phyloP scores from a whole-genome alignment of 345 rosid genomes.

The Eucalyptus erythrocorys region DNA sequence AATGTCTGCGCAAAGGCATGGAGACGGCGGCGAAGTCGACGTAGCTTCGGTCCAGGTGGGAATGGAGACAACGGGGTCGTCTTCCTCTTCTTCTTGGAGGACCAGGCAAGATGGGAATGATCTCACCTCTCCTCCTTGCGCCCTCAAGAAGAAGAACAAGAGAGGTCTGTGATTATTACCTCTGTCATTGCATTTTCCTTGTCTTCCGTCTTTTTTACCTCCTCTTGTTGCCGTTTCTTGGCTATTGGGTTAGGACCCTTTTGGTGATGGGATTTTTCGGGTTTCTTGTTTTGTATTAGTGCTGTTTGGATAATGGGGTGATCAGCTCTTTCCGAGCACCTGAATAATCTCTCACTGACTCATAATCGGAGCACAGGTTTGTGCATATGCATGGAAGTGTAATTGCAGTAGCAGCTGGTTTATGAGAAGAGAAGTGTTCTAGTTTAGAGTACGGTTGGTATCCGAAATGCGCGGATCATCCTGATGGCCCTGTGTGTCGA shows the following conservation, averaged over 20 bases:
- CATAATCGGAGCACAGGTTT: background rate
- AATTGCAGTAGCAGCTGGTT: background rate
- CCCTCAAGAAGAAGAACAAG: conserved; percentile 1
- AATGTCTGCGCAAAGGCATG: background rate
- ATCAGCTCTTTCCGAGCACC: background rate
- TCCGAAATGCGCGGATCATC: background rate
- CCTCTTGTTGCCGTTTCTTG: background rate
- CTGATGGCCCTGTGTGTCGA: background rate
- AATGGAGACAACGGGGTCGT: background rate
- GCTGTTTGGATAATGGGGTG: background rate
- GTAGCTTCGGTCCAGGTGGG: background rate
- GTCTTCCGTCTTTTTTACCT: background rate
- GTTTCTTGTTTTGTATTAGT: background rate
- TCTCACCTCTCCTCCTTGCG: background rate
- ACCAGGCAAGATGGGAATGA: background rate
- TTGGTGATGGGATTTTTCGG: background rate
- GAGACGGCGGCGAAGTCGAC: background rate
- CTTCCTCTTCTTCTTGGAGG: conserved; percentile 2
- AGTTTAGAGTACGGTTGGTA: background rate
- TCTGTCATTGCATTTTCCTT: background rate
- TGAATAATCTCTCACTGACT: background rate
- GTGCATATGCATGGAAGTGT: background rate
- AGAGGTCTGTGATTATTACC: background rate
- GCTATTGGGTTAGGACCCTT: background rate
- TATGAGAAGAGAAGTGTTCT: background rate